Percentiles rank a stretch among this genome's conserved stretches.
These are phyloP conservation scores for Termitomyces sp. DNA, from an alignment of 768 basidiomycete species.

Conservation along the genomic window DNA sequence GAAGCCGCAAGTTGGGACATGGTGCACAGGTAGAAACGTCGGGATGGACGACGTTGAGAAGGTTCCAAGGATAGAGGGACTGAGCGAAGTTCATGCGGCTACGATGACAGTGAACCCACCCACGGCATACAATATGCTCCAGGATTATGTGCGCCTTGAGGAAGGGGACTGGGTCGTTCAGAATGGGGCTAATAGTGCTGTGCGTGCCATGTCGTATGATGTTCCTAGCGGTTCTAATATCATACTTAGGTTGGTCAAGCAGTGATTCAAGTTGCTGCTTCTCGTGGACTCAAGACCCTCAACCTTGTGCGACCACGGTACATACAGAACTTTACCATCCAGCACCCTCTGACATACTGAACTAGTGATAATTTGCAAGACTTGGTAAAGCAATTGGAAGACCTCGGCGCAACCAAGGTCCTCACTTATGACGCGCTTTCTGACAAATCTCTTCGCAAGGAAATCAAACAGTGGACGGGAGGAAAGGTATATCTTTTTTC, in stretches of 20 bases:
- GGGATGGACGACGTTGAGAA: slow-evolving; percentile 55
- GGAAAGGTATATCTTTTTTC: slow-evolving; percentile 46
- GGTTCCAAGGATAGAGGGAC: slow-evolving; percentile 43
- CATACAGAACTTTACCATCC: slow-evolving; percentile 11
- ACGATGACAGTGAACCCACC: slow-evolving; percentile 83
- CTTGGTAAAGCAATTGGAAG: slow-evolving; percentile 48
- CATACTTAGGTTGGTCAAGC: slow-evolving; percentile 72
- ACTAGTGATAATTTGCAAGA: slow-evolving; percentile 51
- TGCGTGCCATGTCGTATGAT: slow-evolving; percentile 31
- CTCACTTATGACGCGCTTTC: slow-evolving; percentile 74
- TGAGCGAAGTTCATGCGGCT: slow-evolving; percentile 68
- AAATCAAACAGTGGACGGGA: slow-evolving; percentile 62
- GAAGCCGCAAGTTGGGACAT: slow-evolving; percentile 72
- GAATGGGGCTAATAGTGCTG: slow-evolving; percentile 85
- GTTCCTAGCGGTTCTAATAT: slow-evolving; percentile 5
- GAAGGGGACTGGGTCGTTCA: slow-evolving; percentile 82
- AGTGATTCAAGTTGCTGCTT: slow-evolving; percentile 82
- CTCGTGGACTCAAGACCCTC: slow-evolving; percentile 69
- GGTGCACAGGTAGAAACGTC: slow-evolving; percentile 61
- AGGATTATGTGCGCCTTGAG: slow-evolving; percentile 60
- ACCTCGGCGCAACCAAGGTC: slow-evolving; percentile 74
- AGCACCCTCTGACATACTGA: background rate
- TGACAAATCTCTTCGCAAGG: slow-evolving; percentile 51
- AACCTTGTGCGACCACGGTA: slow-evolving; percentile 79
- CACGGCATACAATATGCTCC: slow-evolving; percentile 82